Base-by-base conservation (phyloP, 2,329 filamentous ascomycete species). In the Alternaria consortialis region DNA sequence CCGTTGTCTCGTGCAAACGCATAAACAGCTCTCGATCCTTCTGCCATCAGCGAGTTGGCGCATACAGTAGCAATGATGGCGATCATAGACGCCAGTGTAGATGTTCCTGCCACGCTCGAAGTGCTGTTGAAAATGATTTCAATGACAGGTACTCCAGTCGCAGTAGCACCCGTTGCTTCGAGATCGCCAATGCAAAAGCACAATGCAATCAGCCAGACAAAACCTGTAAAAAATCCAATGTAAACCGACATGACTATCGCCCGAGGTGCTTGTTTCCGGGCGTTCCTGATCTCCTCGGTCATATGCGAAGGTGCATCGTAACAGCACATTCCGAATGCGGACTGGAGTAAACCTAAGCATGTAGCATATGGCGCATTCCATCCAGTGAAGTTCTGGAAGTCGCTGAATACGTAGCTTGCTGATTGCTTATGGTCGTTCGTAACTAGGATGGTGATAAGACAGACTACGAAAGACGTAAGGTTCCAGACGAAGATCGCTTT, bases 381-480 rank as follows among this genome's bases (percentile, higher is more conserved):
- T 2, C 86, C 86, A 0, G 84, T 84, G 39, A 81, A 79, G 62
- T 87, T 86, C 54, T 86, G 82, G 60, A 87, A 86, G 27, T 85
- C 81, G 15, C 70, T 68, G 68, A 87, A 87, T 8, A 88, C 86
- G 64, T 87, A 87, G 25, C 79, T 80, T 2, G 85, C 79, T 0
- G 82, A 75, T 63, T 86, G 83, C 61, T 86, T 86, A 67, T 86
- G 77, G 36, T 84, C 80, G 61, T 86, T 87, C 17, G 77, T 82
- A 2, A 84, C 83, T 8, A 87, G 78, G 36, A 87, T 83, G 0
- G 82, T 84, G 53, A 84, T 78, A 39, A 85, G 77, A 42, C 85
- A 82, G 32, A 85, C 79, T 27, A 87, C 64, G 58, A 87, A 87
- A 4, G 84, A 81, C 5, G 75, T 64, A 31, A 87, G 80, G 58